Base-by-base conservation (phyloP, 2,329 filamentous ascomycete species). In the Boeremia lycopersici region DNA sequence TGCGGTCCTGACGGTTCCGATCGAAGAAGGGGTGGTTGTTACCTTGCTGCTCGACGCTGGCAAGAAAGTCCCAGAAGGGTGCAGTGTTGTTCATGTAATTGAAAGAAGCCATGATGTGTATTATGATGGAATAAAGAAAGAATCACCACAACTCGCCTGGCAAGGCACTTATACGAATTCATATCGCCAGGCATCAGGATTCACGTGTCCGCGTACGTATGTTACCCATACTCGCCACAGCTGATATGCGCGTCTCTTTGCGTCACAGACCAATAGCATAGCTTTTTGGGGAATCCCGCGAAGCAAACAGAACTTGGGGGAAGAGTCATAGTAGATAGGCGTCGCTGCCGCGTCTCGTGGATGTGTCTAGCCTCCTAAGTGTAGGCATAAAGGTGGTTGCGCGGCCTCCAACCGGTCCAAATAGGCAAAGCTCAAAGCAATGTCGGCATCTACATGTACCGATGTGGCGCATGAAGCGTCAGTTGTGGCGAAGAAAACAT, bases 41-140 rank as follows among this genome's bases (percentile, higher is more conserved):
- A 48, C 74, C 77, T 68, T 77, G 72, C 48, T 78, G 73, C 60
- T 84, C 81, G 11, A 85, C 74, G 57, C 72, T 75, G 47, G 79
- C 76, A 48, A 84, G 62, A 56, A 81, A 82, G 68, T 85, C 81
- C 82, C 83, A 84, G 67, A 85, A 83, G 46, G 81, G 79, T 63
- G 78, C 76, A 4, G 77, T 77, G 54, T 84, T 83, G 74, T 82
- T 78, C 67, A 82, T 80, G 53, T 78, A 76, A 56, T 84, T 73
- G 49, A 52, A 48, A 61, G 80, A 80, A 66, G 82, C 78, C 82
- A 84, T 84, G 53, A 60, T 53, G 48, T 38, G 46, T 39, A 29
- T 55, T 47, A 49, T 53, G 48, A 57, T 51, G 33, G n/a, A n/a
- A n/a, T n/a, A 47, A 53, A 45, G 23, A 30, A 56, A 52, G 36